Base-by-base conservation (phyloP, 495 filamentous ascomycete genomes). In the Venustampulla echinocandica region DNA sequence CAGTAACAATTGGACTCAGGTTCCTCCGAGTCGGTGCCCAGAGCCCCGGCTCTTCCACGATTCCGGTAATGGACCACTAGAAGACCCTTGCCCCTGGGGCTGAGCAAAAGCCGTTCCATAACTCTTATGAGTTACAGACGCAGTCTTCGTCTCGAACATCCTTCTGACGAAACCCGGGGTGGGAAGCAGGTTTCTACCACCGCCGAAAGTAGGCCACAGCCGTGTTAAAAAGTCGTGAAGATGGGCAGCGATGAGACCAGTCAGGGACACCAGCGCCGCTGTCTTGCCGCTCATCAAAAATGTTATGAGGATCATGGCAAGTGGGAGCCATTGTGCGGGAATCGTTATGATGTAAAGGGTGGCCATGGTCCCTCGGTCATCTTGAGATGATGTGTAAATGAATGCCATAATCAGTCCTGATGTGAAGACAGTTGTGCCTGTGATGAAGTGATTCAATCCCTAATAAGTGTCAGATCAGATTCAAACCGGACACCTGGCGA, bases 221-320 rank as follows among this genome's bases (percentile, higher is more conserved):
- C 81, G 74, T 2, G 83, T 87, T 35, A 93, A 60, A 57, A 95
- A 96, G 56, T 94, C 84, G 61, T 88, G 85, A 18, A 88, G 60
- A 61, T 95, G 90, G 18, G 87, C 89, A 14, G 85, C 85, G 28
- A 90, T 40, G 21, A 96, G 72, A 14, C 89, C 90, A 14, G 67
- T 84, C 30, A 70, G 54, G 42, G 87, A 79, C 9, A 71, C 41
- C 47, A 80, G 44, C 2, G 76, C 72, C 7, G 63, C 61, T 1
- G 60, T 37, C 37, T 69, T 71, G 3, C 70, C 71, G 4, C 47
- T 59, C 39, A 70, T 69, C 18, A 96, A 66, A 24, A 90, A 65
- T 15, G 81, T 82, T 50, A 81, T 60, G 13, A 78, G 53, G 13
- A 95, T 70, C 71, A 90, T 82, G 49, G 79, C 81, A 65, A 75